A percentile compares a stretch with the other conserved stretches of the same genome.
These are phyloP conservation scores for Beauveria asiatica DNA, from an alignment of 2,329 filamentous ascomycete species.

Conservation along the genomic window DNA sequence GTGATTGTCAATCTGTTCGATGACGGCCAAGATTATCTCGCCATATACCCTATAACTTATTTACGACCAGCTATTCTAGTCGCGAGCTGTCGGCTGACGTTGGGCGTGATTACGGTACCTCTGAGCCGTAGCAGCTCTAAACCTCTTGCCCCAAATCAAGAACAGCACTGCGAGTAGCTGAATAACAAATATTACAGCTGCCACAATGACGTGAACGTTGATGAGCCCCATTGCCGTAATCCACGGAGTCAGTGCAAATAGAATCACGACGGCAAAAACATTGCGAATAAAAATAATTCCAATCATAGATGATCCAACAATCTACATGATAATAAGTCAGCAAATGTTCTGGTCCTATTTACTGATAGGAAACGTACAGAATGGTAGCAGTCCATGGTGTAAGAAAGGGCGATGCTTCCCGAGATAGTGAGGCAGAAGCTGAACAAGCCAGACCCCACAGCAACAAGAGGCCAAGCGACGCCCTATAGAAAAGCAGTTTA, in stretches of 20 bases:
- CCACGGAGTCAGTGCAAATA: slow-evolving; percentile 24
- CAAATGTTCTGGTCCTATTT: not conserved
- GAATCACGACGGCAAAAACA: slow-evolving; percentile 20
- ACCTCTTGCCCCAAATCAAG: slow-evolving; percentile 23
- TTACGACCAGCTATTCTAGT: not conserved
- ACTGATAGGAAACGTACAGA: not conserved
- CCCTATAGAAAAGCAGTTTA: not conserved
- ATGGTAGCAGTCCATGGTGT: slow-evolving; percentile 10
- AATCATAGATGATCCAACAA: slow-evolving; percentile 20
- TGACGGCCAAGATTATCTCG: no score
- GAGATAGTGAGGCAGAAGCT: not conserved
- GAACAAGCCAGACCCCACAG: slow-evolving; percentile 5
- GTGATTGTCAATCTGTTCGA: no score
- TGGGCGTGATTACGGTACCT: not conserved
- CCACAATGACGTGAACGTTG: slow-evolving; percentile 22
- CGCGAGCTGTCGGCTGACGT: not conserved
- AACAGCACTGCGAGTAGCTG: slow-evolving; percentile 20
- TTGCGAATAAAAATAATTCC: slow-evolving; percentile 25
- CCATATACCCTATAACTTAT: not conserved
- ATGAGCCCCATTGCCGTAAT: slow-evolving; percentile 22
- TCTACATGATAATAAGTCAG: not conserved
- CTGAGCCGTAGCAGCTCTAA: not conserved
- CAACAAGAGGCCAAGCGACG: not conserved
- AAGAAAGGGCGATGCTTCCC: slow-evolving; percentile 3
- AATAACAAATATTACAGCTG: slow-evolving; percentile 18